Percentiles rank a stretch among this genome's conserved stretches.
Evolutionary conservation across 2,329 filamentous ascomycete genomes (phyloP).

Genomic region (Fonsecaea pugnacius): DNA sequence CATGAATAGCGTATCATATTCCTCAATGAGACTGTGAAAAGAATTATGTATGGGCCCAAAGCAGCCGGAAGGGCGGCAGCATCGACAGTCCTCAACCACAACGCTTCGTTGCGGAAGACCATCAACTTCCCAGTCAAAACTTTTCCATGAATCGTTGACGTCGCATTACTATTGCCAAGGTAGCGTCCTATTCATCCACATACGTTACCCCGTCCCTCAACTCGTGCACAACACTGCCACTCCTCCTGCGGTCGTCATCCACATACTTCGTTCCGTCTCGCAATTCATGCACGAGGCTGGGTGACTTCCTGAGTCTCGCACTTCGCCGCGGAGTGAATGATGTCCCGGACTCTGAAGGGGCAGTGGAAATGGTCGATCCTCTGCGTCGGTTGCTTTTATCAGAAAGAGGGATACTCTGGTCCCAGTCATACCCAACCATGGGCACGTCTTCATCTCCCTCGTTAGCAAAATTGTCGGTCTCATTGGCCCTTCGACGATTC

Average conservation of each 20-base stretch:
- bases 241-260: constrained; percentile 29
- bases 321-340: constrained; percentile 25
- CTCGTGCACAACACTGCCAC: constrained; percentile 33
- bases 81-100: not conserved
- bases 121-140: not conserved
- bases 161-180: not conserved
- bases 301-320: constrained; percentile 23
- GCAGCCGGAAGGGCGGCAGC: not conserved
- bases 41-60: not conserved
- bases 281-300: constrained; percentile 37
- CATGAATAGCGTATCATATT: constrained; percentile 6
- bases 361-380: constrained; percentile 23
- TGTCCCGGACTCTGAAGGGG: constrained; percentile 17
- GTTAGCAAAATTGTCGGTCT: constrained; percentile 25
- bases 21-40: constrained; percentile 1
- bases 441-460: constrained; percentile 12
- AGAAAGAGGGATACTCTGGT: constrained; percentile 1
- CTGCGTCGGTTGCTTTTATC: constrained; percentile 20
- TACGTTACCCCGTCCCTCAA: constrained; percentile 34
- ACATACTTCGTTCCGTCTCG: constrained; percentile 37
- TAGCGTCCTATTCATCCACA: constrained; percentile 27
- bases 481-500: constrained; percentile 21
- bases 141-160: not conserved
- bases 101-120: not conserved
- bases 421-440: constrained; percentile 1